Evolutionary conservation across 768 basidiomycete species (phyloP), one percentile per base, ranked within the genome.

Genomic region (Thelephora aurantiotincta): DNA sequence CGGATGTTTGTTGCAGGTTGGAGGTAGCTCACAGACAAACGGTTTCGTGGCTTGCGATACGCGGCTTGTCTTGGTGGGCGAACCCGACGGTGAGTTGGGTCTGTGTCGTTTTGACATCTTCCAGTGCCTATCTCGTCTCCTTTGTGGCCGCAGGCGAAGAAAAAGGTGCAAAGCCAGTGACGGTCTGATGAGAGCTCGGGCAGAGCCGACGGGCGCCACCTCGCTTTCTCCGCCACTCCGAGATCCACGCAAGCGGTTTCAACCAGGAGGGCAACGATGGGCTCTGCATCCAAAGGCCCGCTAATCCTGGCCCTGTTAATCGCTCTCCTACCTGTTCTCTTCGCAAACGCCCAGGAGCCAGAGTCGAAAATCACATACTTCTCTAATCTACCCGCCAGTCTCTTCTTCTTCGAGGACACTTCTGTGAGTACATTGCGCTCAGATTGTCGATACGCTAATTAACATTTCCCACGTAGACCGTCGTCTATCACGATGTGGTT

Each of bases 401-500:
- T 94, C 46, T 86, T 84, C 68, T 97, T 91, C 72, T 96, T 98
- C 65, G 87, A 97, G 52, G 94, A 96, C 65, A 82, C 88, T 6
- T 64, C 81, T 26, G 93, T 93, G 55, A 55, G 82, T 68, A 19
- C 14, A 22, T 38, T 4, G 38, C 38, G 3, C 14, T 41, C 22
- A 6, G 38, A 14, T 14, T 41, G 16, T 41, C 14, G 38, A 41
- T 41, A 22, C 22, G 38, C 38, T 41, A 22, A 41, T 44, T 19
- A 11, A 5, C 45, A 23, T 5, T 19, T 35, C 11, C 12, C 14
- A 5, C 11, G 0, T 60, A 83, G 80, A 67, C 65, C 19, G 83
- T 80, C n/a, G 68, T 94, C 43, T 91, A 85, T 56, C 88, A 91
- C 57, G 92, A 97, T 63, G 61, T 75, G 2, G 54, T 74, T 37